phyloP scores from a whole-genome alignment of 2,329 filamentous ascomycete species.

The Colletotrichum noveboracense region DNA sequence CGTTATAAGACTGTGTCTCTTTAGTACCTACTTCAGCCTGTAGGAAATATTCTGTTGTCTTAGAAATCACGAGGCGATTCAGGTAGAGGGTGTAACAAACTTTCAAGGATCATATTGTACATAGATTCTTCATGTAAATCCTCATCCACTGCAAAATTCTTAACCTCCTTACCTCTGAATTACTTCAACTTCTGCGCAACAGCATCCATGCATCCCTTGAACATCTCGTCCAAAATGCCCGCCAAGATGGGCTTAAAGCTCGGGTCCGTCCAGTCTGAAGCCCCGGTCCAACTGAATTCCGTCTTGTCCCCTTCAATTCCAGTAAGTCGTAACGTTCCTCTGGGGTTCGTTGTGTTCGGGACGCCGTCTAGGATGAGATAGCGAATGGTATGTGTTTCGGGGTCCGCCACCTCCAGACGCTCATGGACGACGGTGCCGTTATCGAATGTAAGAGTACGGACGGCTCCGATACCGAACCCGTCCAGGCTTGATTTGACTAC shows the following conservation, averaged over 20 bases:
- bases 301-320: background rate
- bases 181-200: background rate
- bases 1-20: too few species aligned
- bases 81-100: too few species aligned
- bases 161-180: background rate
- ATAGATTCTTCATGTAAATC: background rate
- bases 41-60: too few species aligned
- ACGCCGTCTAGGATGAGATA: background rate
- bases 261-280: background rate
- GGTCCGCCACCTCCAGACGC: background rate
- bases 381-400: background rate
- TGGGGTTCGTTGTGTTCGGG: background rate
- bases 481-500: background rate
- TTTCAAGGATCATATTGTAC: too few species aligned
- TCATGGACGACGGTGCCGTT: background rate
- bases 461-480: background rate
- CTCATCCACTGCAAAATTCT: background rate
- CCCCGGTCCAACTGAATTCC: background rate
- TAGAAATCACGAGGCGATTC: too few species aligned
- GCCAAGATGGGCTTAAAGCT: background rate
- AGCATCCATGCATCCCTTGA: background rate
- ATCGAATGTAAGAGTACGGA: background rate
- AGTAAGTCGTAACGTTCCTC: background rate
- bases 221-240: background rate
- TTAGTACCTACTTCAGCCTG: too few species aligned